Percentiles rank a stretch among this genome's conserved stretches.
Evolutionary conservation across 768 basidiomycete genomes (phyloP).

Genomic region (Panaeolus cyanescens): DNA sequence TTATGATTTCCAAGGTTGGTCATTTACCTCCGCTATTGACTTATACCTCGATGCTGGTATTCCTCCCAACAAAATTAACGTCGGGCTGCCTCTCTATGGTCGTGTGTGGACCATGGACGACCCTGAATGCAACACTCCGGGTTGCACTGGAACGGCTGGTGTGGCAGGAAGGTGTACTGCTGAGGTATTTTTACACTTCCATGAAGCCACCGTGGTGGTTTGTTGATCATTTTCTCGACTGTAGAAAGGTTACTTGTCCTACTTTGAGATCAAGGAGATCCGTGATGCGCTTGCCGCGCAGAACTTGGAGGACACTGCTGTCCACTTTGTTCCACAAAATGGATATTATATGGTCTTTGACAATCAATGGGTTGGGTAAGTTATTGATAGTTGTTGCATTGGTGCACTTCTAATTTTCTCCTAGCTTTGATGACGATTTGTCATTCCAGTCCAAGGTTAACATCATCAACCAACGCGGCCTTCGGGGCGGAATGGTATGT

Average conservation of each 20-base stretch:
- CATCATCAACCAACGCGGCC: neutral
- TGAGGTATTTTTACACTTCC: neutral
- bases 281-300: neutral
- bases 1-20: neutral
- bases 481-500: neutral
- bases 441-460: neutral
- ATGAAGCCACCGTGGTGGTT: neutral
- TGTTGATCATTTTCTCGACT: neutral
- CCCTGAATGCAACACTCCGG: neutral
- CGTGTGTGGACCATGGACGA: neutral
- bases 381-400: too few relatives aligned
- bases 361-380: constrained; percentile 2
- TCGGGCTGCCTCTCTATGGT: neutral
- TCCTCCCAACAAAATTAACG: neutral
- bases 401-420: neutral
- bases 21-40: neutral
- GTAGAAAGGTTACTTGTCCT: neutral
- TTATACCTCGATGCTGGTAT: neutral
- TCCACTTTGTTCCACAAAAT: neutral
- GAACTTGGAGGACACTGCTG: neutral
- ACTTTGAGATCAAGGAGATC: neutral
- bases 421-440: neutral
- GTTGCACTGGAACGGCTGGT: neutral
- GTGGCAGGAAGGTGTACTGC: neutral
- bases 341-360: neutral